Evolutionary conservation across 192 early-diverging fungal species (phyloP), one percentile per base, ranked within the genome.

Genomic region (Coemansia sp.): DNA sequence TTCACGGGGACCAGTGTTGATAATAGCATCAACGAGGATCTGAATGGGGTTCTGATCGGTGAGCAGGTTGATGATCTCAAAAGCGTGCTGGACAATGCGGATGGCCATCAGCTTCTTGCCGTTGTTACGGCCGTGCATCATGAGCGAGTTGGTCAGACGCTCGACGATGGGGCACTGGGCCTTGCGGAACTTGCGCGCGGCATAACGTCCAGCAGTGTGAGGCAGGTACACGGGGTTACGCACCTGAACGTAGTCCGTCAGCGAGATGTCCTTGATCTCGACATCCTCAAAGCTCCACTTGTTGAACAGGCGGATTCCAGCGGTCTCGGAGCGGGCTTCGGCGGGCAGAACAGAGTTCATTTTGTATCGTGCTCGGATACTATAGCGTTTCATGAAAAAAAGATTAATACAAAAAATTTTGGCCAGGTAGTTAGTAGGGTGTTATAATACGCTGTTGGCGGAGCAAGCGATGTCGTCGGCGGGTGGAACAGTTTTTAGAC

Each of bases 91-190:
- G 81, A 98, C 94, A 78, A 98, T 98, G 71, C 97, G 95, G 83
- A 89, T 89, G 73, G 97, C 93, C 96, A 98, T 97, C 72, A 98
- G 89, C 92, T 98, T 98, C 92, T 98, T 98, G 79, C 96, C 97
- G 90, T 96, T 98, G 94, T 98, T 98, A 77, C 96, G 94, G 71
- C 96, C 97, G 88, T 97, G 94, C 95, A 97, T 97, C 97, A 98
- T 98, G 76, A 98, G 89, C 75, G 96, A 95, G 91, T 97, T 98
- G 87, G 94, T 92, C 68, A 98, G 89, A 84, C 97, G 94, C 92
- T 98, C 97, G 66, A 97, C 94, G 71, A 98, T 92, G 71, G 97
- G 97, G 90, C 96, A 98, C 92, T 95, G 95, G 66, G 95, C 95
- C 91, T 98, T 98, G 78, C 96, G 90, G 91, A 98, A 98, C 85